Base-by-base conservation (phyloP, 2,329 filamentous ascomycete genomes). In the Fusarium sp. region DNA sequence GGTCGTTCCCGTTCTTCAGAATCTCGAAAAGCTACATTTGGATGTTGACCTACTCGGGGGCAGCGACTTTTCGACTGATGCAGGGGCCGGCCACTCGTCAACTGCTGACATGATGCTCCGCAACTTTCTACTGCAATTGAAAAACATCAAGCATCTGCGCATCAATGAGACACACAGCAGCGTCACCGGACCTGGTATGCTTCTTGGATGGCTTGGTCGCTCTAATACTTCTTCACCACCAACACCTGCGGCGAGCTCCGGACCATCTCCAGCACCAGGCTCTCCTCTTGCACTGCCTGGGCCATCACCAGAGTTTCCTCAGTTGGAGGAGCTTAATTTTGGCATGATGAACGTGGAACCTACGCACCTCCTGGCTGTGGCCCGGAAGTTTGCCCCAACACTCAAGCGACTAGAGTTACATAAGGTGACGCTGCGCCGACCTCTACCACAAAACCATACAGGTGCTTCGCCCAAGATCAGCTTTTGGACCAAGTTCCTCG, bases 101-200 rank as follows among this genome's bases (percentile, higher is more conserved):
- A 48, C 34, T 11, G 53, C 51, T 2, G 55, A 72, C 24, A 32
- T 29, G n/a, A 48, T 61, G 44, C 49, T 75, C 6, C 61, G 69
- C 38, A 47, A 46, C 3, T 74, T 75, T 40, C 62, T 75, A 3
- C 42, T 49, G n/a, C 49, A 64, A 13, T 52, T 67, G 31, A 65
- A 59, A 43, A 81, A 82, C 15, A 58, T 88, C 6, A 76, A 77
- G 28, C 80, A 85, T 64, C 74, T 88, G 6, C 79, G 85, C 3
- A 68, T 88, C 39, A 88, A 87, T 64, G 64, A 65, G 15, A 45
- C 54, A 1, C 44, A 61, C 13, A 45, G 29, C 7, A 22, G 54
- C 0, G 15, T 51, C 5, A 15, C 52, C 5, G 51, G 66, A 4
- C 51, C 70, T 3, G 61, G 70, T 0, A 64, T 70, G 1, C 62